Evolutionary conservation across 495 filamentous ascomycete species (phyloP), one percentile per base, ranked within the genome.

Genomic region (Lophiotrema nucula): DNA sequence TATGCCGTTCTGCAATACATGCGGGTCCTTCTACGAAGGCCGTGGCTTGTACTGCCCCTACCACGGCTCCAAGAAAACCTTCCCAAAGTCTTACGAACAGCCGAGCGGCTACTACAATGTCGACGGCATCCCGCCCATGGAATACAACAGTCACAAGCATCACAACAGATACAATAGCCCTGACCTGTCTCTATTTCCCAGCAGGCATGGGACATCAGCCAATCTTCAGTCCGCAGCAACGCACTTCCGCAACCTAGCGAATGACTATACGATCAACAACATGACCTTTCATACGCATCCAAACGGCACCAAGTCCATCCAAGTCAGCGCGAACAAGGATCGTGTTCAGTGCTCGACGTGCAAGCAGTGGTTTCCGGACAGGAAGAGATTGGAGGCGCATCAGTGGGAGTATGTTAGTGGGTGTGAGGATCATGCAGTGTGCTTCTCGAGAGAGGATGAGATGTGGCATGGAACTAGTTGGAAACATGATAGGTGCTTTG

Each of bases 401-500:
- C 23, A 24, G 35, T 53, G 38, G 35, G 50, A 53, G 33, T 44
- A 28, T 19, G 35, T 22, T 4, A 19, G 33, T 18, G 38, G 50
- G 2, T 53, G 50, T 28, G 50, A 53, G 37, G 15, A 10, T 10
- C 50, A 53, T 28, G 16, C 12, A 16, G 4, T 44, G 19, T 53
- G 50, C 18, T 43, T 53, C 4, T 5, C 25, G 21, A 37, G 27
- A 2, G 38, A 53, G 22, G 50, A 53, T n/a, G 50, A 21, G 13
- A 8, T 4, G 8, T 53, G 22, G 21, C 50, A 53, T 31, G 50
- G 27, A 8, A 25, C 33, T 35, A 42, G 23, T n/a, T 37, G 31
- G 11, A 24, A 38, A 31, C 50, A 53, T 44, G 50, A 53, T 12
- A 24, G 50, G 38, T 53, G 50, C 19, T 53, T 53, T 44, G 50